A percentile compares a stretch with the other conserved stretches of the same genome.
Conservation (phyloP, 1,284 basidiomycete species). For the Neonothopanus nambi region DNA sequence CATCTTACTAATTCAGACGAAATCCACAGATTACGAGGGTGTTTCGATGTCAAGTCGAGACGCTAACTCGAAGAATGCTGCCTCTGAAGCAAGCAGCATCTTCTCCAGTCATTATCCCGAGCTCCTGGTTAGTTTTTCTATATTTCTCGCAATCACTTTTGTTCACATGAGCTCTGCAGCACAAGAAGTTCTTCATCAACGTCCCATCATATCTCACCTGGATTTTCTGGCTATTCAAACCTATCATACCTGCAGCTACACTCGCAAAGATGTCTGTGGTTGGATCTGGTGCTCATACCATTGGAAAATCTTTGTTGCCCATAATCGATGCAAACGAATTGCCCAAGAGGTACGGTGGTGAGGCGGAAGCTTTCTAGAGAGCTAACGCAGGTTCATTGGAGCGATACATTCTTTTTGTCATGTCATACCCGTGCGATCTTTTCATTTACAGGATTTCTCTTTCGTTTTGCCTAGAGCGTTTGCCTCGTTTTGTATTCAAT, state of each 20-base stretch:
- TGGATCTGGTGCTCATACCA: slow-evolving; percentile 57
- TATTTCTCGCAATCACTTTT: neutral
- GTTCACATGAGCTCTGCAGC: slow-evolving; percentile 37
- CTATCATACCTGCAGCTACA: slow-evolving; percentile 66
- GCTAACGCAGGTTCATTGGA: no score
- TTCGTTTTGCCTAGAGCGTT: no score
- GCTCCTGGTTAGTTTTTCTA: slow-evolving; percentile 53
- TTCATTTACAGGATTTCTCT: no score
- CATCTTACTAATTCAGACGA: neutral
- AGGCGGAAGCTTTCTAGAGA: slow-evolving; percentile 40
- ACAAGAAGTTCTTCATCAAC: slow-evolving; percentile 77
- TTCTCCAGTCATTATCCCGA: slow-evolving; percentile 78
- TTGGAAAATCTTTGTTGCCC: slow-evolving; percentile 57
- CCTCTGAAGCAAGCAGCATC: slow-evolving; percentile 66
- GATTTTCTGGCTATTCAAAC: slow-evolving; percentile 83
- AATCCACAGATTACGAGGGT: slow-evolving; percentile 71
- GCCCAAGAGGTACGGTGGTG: slow-evolving; percentile 69
- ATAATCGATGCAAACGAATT: slow-evolving; percentile 56
- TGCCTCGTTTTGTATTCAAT: no score
- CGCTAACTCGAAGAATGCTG: slow-evolving; percentile 73
- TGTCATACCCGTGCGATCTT: no score
- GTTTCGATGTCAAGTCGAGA: slow-evolving; percentile 65
- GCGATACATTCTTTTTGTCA: no score
- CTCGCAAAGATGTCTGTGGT: slow-evolving; percentile 77
- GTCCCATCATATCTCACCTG: slow-evolving; percentile 72